A percentile compares a stretch with the other conserved stretches of the same genome.
phyloP scores from a whole-genome alignment of 2,329 filamentous ascomycete genomes.

The Annulohypoxylon truncatum region DNA sequence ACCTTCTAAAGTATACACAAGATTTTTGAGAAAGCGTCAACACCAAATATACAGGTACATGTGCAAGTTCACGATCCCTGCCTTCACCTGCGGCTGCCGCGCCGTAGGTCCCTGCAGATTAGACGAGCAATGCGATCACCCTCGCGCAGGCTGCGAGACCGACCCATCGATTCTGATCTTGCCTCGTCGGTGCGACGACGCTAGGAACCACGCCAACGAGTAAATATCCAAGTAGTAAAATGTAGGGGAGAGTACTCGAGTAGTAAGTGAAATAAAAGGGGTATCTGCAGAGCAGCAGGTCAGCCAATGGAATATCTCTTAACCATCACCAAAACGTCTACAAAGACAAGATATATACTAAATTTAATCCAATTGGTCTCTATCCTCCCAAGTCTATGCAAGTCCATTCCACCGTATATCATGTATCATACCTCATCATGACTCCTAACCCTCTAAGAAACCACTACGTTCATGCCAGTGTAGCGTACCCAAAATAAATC shows the following conservation, averaged over 20 bases:
- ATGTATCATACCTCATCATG: conserved; percentile 13
- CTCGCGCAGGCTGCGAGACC: conserved; percentile 32
- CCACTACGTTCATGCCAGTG: background rate
- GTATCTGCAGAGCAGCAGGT: background rate
- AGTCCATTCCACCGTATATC: background rate
- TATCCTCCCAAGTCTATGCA: conserved; percentile 10
- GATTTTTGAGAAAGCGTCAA: no score
- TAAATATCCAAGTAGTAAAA: background rate
- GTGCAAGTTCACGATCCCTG: conserved; percentile 39
- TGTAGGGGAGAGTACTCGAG: background rate
- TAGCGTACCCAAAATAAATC: background rate
- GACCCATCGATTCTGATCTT: conserved; percentile 38
- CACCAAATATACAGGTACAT: no score
- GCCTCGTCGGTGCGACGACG: conserved; percentile 40
- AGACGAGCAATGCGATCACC: conserved; percentile 25
- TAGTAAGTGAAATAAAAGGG: background rate
- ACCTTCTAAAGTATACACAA: background rate
- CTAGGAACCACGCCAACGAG: conserved; percentile 40
- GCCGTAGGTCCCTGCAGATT: conserved; percentile 26
- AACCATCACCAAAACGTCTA: background rate
- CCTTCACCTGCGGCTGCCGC: conserved; percentile 40
- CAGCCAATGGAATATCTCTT: background rate
- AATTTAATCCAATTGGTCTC: background rate
- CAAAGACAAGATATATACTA: background rate
- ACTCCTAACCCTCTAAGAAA: background rate